Percentiles rank a stretch among this genome's conserved stretches.
Conservation (phyloP, 2,329 filamentous ascomycete species). For the Penicillium sumatraense region DNA sequence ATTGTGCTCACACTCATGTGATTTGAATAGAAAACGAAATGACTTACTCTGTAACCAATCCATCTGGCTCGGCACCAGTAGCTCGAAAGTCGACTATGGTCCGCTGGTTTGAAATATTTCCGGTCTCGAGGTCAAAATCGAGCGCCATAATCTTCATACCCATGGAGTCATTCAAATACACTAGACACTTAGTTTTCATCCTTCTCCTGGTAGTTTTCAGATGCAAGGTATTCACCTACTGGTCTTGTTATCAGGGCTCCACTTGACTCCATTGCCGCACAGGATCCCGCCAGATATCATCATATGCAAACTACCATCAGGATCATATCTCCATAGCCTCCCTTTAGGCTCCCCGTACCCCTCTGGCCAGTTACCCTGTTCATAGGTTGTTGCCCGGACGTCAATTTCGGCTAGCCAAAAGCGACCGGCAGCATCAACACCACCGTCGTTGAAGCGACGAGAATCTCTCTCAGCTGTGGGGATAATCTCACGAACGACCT, state of each 20-base stretch:
- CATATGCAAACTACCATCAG: conserved; percentile 29
- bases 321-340: conserved; percentile 29
- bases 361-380: neutral
- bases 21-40: conserved; percentile 25
- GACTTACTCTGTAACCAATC: conserved; percentile 45
- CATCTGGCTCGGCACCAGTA: conserved; percentile 41
- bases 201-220: neutral
- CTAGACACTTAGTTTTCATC: conserved; percentile 14
- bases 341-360: conserved; percentile 18
- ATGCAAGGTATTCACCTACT: conserved; percentile 24
- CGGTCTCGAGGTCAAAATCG: conserved; percentile 40
- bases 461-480: conserved; percentile 31
- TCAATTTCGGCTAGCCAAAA: conserved; percentile 41
- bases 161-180: conserved; percentile 43
- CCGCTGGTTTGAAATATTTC: conserved; percentile 36
- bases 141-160: conserved; percentile 36
- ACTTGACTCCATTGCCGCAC: conserved; percentile 12
- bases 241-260: conserved; percentile 19
- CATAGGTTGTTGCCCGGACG: conserved; percentile 22
- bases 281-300: conserved; percentile 9
- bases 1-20: too few relatives aligned
- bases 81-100: conserved; percentile 32
- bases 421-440: conserved; percentile 38
- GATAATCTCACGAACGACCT: conserved; percentile 44
- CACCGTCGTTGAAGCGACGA: conserved; percentile 43